Evolutionary conservation across 2,329 filamentous ascomycete species (phyloP).

Genomic region (Talaromyces sp.): DNA sequence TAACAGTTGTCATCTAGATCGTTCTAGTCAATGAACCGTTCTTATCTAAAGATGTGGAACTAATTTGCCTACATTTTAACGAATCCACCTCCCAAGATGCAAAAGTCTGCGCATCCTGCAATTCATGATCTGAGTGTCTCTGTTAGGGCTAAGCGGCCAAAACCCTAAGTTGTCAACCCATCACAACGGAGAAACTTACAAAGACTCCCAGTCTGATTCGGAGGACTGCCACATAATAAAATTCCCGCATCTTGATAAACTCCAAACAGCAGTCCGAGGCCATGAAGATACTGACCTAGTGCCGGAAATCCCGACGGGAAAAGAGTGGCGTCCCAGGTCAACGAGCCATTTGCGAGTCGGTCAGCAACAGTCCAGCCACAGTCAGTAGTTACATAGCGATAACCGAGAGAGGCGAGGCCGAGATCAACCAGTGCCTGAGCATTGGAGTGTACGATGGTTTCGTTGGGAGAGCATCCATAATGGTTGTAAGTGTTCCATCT

Average conservation of each 20-base stretch:
- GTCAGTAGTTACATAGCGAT: conserved; percentile 57
- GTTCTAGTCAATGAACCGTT: neutral
- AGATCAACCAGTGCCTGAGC: conserved; percentile 55
- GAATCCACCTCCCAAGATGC: conserved; percentile 42
- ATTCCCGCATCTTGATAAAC: conserved; percentile 49
- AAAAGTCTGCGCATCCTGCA: conserved; percentile 43
- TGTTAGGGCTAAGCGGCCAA: neutral
- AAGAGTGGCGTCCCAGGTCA: conserved; percentile 43
- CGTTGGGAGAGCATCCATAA: conserved; percentile 52
- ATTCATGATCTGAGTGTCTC: conserved; percentile 46
- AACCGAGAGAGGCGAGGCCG: conserved; percentile 54
- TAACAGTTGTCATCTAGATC: conserved; percentile 52
- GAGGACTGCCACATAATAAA: conserved; percentile 37
- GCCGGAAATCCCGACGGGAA: conserved; percentile 46
- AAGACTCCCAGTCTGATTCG: conserved; percentile 38
- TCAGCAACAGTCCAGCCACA: conserved; percentile 56
- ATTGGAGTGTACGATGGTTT: conserved; percentile 52
- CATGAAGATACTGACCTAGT: conserved; percentile 42
- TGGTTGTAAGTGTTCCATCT: conserved; percentile 62
- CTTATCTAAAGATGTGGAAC: neutral
- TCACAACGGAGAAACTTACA: conserved; percentile 24
- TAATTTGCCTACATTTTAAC: conserved; percentile 48
- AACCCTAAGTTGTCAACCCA: neutral
- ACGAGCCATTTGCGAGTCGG: conserved; percentile 38
- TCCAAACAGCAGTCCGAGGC: conserved; percentile 43